Base-by-base conservation (phyloP, 371 early-diverging fungal species). In the Rhizopus arrhizus region DNA sequence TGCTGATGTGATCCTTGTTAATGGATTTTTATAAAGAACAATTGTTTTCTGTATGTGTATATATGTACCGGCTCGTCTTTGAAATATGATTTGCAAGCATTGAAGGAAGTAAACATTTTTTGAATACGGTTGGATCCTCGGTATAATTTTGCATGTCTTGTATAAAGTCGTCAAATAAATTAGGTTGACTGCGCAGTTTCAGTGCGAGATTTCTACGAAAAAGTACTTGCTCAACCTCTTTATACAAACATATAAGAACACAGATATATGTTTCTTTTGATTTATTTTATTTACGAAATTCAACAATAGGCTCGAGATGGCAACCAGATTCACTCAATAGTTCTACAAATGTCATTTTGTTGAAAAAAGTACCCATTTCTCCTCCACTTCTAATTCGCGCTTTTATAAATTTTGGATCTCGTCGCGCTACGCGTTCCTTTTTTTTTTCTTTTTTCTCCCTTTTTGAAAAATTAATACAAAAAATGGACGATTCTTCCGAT, bases 401-500 rank as follows among this genome's bases (percentile, higher is more conserved):
- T 32, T 42, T 38, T 32, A 35, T 31, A 16, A 51, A 40, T 11
- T 32, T 9, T 32, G 12, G 38, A 12, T 6, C 0, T 5, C n/a
- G 51, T 15, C 53, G 60, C 29, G 43, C 16, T 29, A 15, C 35
- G 34, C 46, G 45, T 41, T 9, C n/a, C 35, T 31, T 32, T 48
- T n/a, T 45, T 58, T 31, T 58, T 48, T 36, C 32, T 49, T 40
- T 42, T 48, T 38, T 10, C 42, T 47, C 22, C 57, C 41, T 62
- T 36, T 64, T 28, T 56, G 35, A 43, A 31, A 31, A 32, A 47
- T 28, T 50, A 29, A 48, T 10, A 13, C 34, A 11, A 2, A 58
- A 58, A 55, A 62, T 73, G 64, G 75, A 75, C 42, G 78, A 78
- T 32, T 72, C 70, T 16, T 78, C 75, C 38, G 72, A 74, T 64